Evolutionary conservation across 768 basidiomycete species (phyloP).

Genomic region (Rhizopogon sp.): DNA sequence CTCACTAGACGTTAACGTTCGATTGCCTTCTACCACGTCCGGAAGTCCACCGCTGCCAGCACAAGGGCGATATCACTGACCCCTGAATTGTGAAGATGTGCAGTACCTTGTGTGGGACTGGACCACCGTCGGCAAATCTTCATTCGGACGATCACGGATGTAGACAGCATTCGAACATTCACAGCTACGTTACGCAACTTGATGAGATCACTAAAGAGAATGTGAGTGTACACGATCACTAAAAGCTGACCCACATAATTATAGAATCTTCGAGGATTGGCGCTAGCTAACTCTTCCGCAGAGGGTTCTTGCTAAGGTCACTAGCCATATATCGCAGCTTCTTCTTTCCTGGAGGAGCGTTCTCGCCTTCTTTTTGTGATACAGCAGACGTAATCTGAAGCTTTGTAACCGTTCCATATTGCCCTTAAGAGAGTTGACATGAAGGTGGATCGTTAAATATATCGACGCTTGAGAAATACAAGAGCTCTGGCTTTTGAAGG

Average conservation of each 20-base stretch:
- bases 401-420: slow-evolving; percentile 41
- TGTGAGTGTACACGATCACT: background rate
- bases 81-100: too few relatives aligned
- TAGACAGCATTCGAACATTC: slow-evolving; percentile 49
- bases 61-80: too few relatives aligned
- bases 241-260: slow-evolving; percentile 27
- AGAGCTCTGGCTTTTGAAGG: slow-evolving; percentile 61
- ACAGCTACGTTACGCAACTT: slow-evolving; percentile 84
- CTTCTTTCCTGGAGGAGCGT: background rate
- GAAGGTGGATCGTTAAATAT: slow-evolving; percentile 88
- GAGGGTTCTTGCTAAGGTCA: slow-evolving; percentile 79
- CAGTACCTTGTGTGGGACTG: too few relatives aligned
- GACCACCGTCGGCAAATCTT: slow-evolving; percentile 28
- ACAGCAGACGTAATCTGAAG: too few relatives aligned
- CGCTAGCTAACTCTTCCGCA: slow-evolving; percentile 72
- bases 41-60: too few relatives aligned
- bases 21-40: too few relatives aligned
- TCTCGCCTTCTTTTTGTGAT: too few relatives aligned
- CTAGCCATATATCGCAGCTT: slow-evolving; percentile 54
- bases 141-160: slow-evolving; percentile 53
- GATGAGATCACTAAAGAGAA: slow-evolving; percentile 57
- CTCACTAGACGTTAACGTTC: too few relatives aligned
- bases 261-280: slow-evolving; percentile 68
- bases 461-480: slow-evolving; percentile 83
- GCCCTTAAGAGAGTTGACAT: slow-evolving; percentile 66